Evolutionary conservation across 2,329 filamentous ascomycete species (phyloP).

Genomic region (Exserohilum rostratum): DNA sequence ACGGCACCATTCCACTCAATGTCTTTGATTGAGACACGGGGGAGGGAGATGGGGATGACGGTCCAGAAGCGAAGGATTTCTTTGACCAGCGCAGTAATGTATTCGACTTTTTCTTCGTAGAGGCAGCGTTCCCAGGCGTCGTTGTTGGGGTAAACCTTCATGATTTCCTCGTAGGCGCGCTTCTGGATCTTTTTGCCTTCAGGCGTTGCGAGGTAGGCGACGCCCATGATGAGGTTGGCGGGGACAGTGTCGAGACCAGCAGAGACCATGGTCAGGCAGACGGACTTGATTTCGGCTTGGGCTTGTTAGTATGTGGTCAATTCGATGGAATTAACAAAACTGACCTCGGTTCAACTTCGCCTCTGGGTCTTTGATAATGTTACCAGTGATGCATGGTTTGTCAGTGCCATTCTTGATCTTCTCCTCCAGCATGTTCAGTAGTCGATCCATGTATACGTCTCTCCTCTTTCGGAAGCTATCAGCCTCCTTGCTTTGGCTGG

Average conservation of each 20-base stretch:
- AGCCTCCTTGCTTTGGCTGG: slow-evolving; percentile 67
- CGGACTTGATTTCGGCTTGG: slow-evolving; percentile 75
- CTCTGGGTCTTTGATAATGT: slow-evolving; percentile 73
- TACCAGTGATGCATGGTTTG: slow-evolving; percentile 71
- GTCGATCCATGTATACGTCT: slow-evolving; percentile 67
- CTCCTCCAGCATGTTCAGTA: slow-evolving; percentile 66
- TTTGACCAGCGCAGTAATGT: slow-evolving; percentile 78
- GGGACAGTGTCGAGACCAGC: slow-evolving; percentile 83
- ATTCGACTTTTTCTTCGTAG: slow-evolving; percentile 75
- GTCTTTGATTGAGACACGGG: slow-evolving; percentile 73
- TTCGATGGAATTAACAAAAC: slow-evolving; percentile 1
- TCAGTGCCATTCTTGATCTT: slow-evolving; percentile 67
- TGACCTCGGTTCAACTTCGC: slow-evolving; percentile 70
- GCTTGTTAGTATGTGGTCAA: slow-evolving; percentile 8
- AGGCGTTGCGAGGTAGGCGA: slow-evolving; percentile 73
- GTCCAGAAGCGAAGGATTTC: slow-evolving; percentile 80
- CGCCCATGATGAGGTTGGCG: slow-evolving; percentile 78
- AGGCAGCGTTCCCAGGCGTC: slow-evolving; percentile 79
- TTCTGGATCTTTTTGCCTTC: slow-evolving; percentile 73
- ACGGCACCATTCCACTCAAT: slow-evolving; percentile 70
- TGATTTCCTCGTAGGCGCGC: slow-evolving; percentile 72
- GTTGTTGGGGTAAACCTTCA: slow-evolving; percentile 71
- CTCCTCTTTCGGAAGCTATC: slow-evolving; percentile 70
- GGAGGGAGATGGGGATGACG: slow-evolving; percentile 79
- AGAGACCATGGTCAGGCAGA: slow-evolving; percentile 81